Evolutionary conservation across 495 filamentous ascomycete species (phyloP), one percentile per base, ranked within the genome.

Genomic region (Amphirosellinia nigrospora): DNA sequence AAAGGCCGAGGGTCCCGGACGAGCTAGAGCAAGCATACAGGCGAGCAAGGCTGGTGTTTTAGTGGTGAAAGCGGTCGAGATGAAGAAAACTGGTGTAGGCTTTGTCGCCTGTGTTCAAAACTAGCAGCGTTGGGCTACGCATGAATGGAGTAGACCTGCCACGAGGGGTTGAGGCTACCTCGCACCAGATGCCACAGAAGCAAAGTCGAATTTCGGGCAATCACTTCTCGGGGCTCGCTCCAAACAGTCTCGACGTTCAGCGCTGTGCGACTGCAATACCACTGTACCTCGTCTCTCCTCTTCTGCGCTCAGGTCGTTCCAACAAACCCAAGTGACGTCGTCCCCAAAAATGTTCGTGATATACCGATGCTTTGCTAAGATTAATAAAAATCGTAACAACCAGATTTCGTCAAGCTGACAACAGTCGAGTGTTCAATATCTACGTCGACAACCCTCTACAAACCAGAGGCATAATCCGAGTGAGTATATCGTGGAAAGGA

Each of bases 261-360:
- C 70, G 64, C 70, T 74, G 76, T 76, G 72, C 69, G 59, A 76
- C 76, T 71, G 68, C 70, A 72, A 67, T 63, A 13, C 62, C 71
- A 58, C 74, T 70, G 62, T 61, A 60, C 70, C 71, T 65, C 66
- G 45, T 61, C 58, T 70, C 67, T 66, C 61, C 61, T 70, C 70
- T 68, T 72, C 52, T 67, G 59, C 26, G 48, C 69, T 64, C 53
- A 43, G 70, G 52, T 66, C 28, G 71, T 69, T 61, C 67, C 69
- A 64, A 68, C 62, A 64, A 70, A 30, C 7, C 15, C 48, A 19
- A 38, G 34, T 58, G 2, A 45, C 45, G 11, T n/a, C n/a, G 23
- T 64, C 38, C 32, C 59, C 46, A 46, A 46, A 16, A 19, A 43
- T 46, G 3, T 23, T 56, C 56, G 9, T 11, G 0, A 16, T 39